Base-by-base conservation (phyloP, 805 yeast genomes). In the Priceomyces castillae region DNA sequence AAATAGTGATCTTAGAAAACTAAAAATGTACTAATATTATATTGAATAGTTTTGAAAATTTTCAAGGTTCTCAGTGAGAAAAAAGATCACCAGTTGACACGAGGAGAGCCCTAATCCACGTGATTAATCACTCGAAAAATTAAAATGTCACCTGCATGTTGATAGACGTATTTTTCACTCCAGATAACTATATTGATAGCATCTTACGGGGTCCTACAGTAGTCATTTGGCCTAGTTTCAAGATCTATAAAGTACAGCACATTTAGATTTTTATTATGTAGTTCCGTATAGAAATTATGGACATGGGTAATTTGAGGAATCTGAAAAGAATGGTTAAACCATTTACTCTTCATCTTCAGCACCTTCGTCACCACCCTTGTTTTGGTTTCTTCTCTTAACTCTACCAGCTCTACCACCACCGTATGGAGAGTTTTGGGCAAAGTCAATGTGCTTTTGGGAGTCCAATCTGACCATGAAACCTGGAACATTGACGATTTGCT, bases 401-500 rank as follows among this genome's bases (percentile, higher is more conserved):
- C 99, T 94, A 76, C 99, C 99, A 64, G 99, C 95, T 82, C 99
- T 92, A 65, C 97, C 99, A 80, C 99, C 99, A 77, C 99, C 99
- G 90, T 88, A 92, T 76, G 99, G 99, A 61, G 99, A 94, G 75
- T 88, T 89, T 73, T 94, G 86, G 67, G 99, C 95, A 68, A 92
- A 94, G 84, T 94, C 98, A 78, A 94, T 89, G 90, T 94, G 98
- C 87, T 94, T 94, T 81, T 94, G 99, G 61, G 99, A 90, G 81
- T 94, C 99, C 73, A 94, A 86, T 83, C 99, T 95, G 58, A 94
- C 99, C 85, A 90, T 86, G 92, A 94, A 94, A 59, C 98, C 92
- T 77, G 99, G 98, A 62, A 94, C 86, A 81, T 82, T 87, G 76
- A 94, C 99, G 64, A 90, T 82, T 81, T 94, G 99, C 86, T 95